Conservation (phyloP, 2,329 filamentous ascomycete species). For the Penicillium brasilianum region DNA sequence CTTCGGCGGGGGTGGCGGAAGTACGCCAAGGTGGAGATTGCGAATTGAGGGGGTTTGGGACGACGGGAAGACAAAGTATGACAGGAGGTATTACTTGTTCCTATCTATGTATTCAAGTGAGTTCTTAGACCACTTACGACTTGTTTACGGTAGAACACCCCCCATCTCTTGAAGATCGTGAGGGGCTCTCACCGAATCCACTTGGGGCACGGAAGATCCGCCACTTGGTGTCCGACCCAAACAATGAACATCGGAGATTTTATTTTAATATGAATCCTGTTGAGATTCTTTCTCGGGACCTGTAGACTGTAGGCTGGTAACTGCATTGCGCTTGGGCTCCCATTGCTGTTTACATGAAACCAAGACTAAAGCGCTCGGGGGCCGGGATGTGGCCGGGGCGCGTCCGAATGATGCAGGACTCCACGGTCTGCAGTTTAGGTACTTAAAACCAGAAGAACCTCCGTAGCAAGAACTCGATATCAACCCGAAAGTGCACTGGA, state of each 20-base stretch:
- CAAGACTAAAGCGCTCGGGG: background rate
- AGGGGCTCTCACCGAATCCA: constrained; percentile 1
- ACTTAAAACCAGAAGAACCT: background rate
- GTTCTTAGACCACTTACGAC: too few species aligned
- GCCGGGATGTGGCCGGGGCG: background rate
- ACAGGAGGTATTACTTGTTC: background rate
- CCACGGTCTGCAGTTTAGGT: background rate
- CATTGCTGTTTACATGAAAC: constrained; percentile 1
- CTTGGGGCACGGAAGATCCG: constrained; percentile 3
- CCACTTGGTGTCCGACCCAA: background rate
- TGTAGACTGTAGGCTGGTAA: background rate
- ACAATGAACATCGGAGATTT: background rate
- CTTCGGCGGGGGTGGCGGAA: constrained; percentile 2
- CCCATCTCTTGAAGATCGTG: background rate
- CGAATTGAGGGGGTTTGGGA: background rate
- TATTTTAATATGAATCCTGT: background rate
- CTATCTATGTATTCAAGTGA: too few species aligned
- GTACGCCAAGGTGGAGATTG: constrained; percentile 1
- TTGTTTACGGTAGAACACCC: background rate
- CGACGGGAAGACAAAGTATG: background rate
- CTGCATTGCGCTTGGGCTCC: background rate
- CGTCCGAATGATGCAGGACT: background rate
- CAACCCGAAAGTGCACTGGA: background rate
- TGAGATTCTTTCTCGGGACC: background rate
- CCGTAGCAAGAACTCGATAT: background rate